Evolutionary conservation across 1,284 basidiomycete genomes (phyloP).

Genomic region (Phylloboletellus chloephorus): DNA sequence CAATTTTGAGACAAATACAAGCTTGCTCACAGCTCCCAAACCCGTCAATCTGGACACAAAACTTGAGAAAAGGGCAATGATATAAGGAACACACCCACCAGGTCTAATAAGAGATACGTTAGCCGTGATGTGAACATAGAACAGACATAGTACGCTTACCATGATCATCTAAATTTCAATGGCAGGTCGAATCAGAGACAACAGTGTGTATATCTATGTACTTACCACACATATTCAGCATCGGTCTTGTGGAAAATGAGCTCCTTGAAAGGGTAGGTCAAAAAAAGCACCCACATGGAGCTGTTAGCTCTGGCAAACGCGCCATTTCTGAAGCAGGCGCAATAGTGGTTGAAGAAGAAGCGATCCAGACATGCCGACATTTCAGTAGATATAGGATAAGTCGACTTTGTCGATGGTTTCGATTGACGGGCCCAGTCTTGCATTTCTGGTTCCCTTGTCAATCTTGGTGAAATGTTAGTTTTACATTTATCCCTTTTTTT

Average conservation of each 20-base stretch:
- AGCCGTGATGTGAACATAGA: constrained; percentile 8
- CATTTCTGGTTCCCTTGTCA: constrained; percentile 71
- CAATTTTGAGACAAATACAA: constrained; percentile 1
- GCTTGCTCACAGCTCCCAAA: constrained; percentile 76
- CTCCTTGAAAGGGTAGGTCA: background rate
- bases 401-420: constrained; percentile 61
- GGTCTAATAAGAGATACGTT: constrained; percentile 35
- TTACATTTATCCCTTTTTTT: constrained; percentile 2
- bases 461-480: constrained; percentile 31
- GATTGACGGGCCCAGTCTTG: constrained; percentile 77
- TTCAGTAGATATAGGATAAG: constrained; percentile 63
- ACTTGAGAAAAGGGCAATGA: background rate
- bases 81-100: constrained; percentile 33
- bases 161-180: constrained; percentile 56
- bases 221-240: constrained; percentile 61
- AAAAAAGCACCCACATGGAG: constrained; percentile 66
- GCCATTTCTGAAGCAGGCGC: constrained; percentile 78
- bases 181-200: background rate
- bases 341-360: constrained; percentile 90
- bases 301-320: constrained; percentile 92
- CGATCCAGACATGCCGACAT: constrained; percentile 81
- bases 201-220: background rate
- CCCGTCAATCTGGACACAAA: constrained; percentile 69
- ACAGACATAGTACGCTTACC: constrained; percentile 40
- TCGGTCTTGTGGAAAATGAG: constrained; percentile 39